Evolutionary conservation across 73 alveolate genomes (phyloP), one percentile per base, ranked within the genome.

Genomic region (Breviolum minutum): DNA sequence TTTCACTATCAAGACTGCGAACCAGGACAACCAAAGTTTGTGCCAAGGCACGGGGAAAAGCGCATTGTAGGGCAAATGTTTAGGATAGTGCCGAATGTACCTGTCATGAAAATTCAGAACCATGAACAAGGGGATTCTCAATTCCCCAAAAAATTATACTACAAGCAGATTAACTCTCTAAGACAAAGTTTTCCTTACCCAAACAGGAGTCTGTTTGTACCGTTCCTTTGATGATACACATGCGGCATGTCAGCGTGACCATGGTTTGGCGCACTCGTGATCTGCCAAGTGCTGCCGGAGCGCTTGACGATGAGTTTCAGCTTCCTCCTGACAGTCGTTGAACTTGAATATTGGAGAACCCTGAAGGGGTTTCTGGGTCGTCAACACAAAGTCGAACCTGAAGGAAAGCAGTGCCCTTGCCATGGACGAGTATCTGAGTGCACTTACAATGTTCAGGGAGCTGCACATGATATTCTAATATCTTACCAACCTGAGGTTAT

Each of bases 51-150:
- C 98, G 7, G 98, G 98, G 29, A 92, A 92, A 26, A 92, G 90
- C 60, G 98, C 63, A 62, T 73, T 92, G 98, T 92, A 92, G 24
- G 98, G 98, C 98, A 92, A 30, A 27, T 92, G 98, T 90, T 92
- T 92, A 60, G 98, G 98, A 19, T 92, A 92, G 90, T 92, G 71
- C 69, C 91, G 73, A 26, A 92, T 92, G 98, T 92, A 92, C 98
- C 98, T 92, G 90, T 40, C 76, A 40, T 40, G 54, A 40, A 3
- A 40, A 40, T 40, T 40, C 54, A 40, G 5, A 40, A 40, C 54
- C 54, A 3, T 0, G 54, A 40, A 40, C 54, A 40, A 40, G 0
- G 54, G 54, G 54, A 40, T 40, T 40, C 54, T 40, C 54, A 40
- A 40, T 40, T 40, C 54, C 54, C 54, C 0, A 0, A 40, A 40